Conservation (phyloP, 1,139 yeast species). For the Blastobotrys arbuscula region DNA sequence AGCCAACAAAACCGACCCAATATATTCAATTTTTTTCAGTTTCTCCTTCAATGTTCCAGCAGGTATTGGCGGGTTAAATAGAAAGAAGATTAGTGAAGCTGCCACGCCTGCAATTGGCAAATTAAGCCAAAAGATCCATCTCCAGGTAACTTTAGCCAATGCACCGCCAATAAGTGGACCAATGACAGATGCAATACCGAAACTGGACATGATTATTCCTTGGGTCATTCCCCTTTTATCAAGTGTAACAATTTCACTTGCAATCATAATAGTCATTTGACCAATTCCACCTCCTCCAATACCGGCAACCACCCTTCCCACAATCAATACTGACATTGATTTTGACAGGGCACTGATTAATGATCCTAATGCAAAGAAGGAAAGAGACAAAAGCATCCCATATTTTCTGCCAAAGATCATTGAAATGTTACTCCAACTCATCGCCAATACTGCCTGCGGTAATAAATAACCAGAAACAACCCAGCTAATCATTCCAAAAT, state of each 20-base stretch:
- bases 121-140: conserved; percentile 71
- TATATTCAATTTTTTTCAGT: conserved; percentile 41
- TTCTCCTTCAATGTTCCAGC: conserved; percentile 39
- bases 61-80: conserved; percentile 53
- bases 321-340: conserved; percentile 57
- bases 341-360: conserved; percentile 53
- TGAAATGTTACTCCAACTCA: conserved; percentile 58
- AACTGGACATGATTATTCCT: conserved; percentile 46
- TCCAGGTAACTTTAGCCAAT: conserved; percentile 46
- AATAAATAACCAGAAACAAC: conserved; percentile 53
- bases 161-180: conserved; percentile 66
- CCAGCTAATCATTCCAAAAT: conserved; percentile 57
- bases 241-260: conserved; percentile 57
- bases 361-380: conserved; percentile 59
- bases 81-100: conserved; percentile 38
- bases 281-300: conserved; percentile 69
- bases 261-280: conserved; percentile 51
- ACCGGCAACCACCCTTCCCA: conserved; percentile 67
- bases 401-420: conserved; percentile 57
- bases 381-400: conserved; percentile 44
- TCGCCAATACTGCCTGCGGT: conserved; percentile 53
- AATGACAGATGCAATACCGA: conserved; percentile 50
- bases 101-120: conserved; percentile 62
- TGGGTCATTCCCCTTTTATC: conserved; percentile 50
- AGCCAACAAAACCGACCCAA: conserved; percentile 42